Base-by-base conservation (phyloP, 169 alveolate genomes). In the Hepatocystis sp. region DNA sequence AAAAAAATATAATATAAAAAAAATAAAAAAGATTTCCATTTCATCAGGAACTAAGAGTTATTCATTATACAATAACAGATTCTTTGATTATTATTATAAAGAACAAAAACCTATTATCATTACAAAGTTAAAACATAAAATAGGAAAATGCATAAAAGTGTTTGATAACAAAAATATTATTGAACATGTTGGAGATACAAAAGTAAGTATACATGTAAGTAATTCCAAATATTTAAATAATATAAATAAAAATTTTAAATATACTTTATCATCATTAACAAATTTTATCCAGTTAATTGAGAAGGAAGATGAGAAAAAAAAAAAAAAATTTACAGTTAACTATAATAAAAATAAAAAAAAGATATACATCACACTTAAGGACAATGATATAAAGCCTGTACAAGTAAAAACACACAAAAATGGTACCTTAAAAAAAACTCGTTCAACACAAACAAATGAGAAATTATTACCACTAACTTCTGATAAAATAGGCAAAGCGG, bases 181-280 rank as follows among this genome's bases (percentile, higher is more conserved):
- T 60, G n/a, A 78, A 11, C 52, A 78, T 32, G 60, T 78, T 17
- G 88, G 88, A 23, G 39, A 25, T 39, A 78, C 67, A 36, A 78
- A 78, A 47, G 66, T 78, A 47, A 78, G 88, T 42, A 78, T 78
- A 60, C 88, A 78, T 52, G 64, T 78, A 17, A 32, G 88, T 27
- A 58, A 32, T 39, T 46, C 66, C 27, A 78, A 78, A 78, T 78
- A 30, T 61, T 51, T 78, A 40, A 78, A 78, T 32, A 78, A 58
- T 39, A 65, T 78, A 60, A 25, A 78, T 17, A 78, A 78, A 47
- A 78, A 78, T 25, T 78, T 78, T 44, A 49, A 47, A 28, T 78
- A 78, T 44, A 46, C 36, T 7, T 46, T 78, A 58, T 78, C 88
- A 11, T 44, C 88, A 0, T 4, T 78, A 60, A 30, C 32, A 30